Percentiles rank a stretch among this genome's conserved stretches.
Conservation (phyloP, 2,329 filamentous ascomycete species). For the Aspergillus terreus region DNA sequence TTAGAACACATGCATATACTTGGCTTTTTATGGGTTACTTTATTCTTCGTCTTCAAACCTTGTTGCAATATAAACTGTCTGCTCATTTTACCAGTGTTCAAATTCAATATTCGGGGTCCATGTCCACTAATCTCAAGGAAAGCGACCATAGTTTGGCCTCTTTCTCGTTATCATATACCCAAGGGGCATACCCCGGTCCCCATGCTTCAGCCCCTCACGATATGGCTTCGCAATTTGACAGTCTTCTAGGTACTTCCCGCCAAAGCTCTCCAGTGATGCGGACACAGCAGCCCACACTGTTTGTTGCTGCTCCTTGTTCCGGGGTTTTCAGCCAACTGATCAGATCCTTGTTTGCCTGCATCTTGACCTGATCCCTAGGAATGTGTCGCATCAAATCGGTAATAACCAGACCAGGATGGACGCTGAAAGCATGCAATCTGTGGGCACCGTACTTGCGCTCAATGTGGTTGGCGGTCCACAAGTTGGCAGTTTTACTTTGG, state of each 20-base stretch:
- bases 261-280: slow-evolving; percentile 20
- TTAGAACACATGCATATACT: background rate
- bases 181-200: background rate
- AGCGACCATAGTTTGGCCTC: background rate
- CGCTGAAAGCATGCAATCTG: slow-evolving; percentile 42
- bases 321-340: slow-evolving; percentile 6
- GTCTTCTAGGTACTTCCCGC: slow-evolving; percentile 26
- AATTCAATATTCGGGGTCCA: too few species aligned
- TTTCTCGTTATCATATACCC: background rate
- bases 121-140: background rate
- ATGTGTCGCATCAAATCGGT: slow-evolving; percentile 4
- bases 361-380: background rate
- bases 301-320: slow-evolving; percentile 24
- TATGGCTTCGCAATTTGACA: slow-evolving; percentile 8
- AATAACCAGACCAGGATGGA: slow-evolving; percentile 43
- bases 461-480: slow-evolving; percentile 50
- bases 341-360: background rate
- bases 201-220: background rate
- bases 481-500: slow-evolving; percentile 50
- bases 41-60: too few species aligned
- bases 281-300: slow-evolving; percentile 24
- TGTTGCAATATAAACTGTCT: too few species aligned
- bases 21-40: too few species aligned
- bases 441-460: slow-evolving; percentile 46
- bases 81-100: too few species aligned